Evolutionary conservation across 352 stramenopile genomes (phyloP).

Genomic region (Pythium biforme): DNA sequence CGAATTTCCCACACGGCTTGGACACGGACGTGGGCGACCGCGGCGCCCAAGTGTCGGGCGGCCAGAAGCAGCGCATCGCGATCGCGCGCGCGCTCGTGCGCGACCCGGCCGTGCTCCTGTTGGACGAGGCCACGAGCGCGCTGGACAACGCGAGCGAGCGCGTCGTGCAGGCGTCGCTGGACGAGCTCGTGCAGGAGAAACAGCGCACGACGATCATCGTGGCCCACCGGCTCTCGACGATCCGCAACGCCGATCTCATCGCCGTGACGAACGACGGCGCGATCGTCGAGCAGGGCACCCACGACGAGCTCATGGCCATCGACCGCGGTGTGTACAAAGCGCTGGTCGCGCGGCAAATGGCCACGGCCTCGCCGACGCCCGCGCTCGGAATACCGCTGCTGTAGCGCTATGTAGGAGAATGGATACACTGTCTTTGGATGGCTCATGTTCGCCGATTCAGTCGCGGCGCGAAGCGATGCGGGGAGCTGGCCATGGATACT

Average conservation of each 20-base stretch:
- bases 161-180: conserved; percentile 27
- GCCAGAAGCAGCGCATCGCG: conserved; percentile 81
- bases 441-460: no score
- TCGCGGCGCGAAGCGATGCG: no score
- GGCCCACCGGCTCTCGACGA: conserved; percentile 89
- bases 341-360: conserved; percentile 20
- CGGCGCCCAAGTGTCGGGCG: conserved; percentile 49
- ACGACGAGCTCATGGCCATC: conserved; percentile 28
- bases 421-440: no score
- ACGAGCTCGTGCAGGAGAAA: conserved; percentile 26
- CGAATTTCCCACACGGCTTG: conserved; percentile 48
- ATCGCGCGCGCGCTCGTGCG: conserved; percentile 78
- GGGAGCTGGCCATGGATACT: no score
- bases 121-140: conserved; percentile 84
- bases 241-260: conserved; percentile 90
- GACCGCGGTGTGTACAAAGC: conserved; percentile 25
- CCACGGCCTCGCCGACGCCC: neutral
- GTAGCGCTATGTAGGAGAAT: no score
- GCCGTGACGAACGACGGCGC: conserved; percentile 44
- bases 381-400: no score
- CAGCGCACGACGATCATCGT: conserved; percentile 81
- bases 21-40: conserved; percentile 67
- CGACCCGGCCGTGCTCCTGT: conserved; percentile 83
- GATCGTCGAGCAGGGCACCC: neutral
- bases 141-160: conserved; percentile 79